Evolutionary conservation across 2,329 filamentous ascomycete genomes (phyloP).

Genomic region (Canariomyces notabilis): DNA sequence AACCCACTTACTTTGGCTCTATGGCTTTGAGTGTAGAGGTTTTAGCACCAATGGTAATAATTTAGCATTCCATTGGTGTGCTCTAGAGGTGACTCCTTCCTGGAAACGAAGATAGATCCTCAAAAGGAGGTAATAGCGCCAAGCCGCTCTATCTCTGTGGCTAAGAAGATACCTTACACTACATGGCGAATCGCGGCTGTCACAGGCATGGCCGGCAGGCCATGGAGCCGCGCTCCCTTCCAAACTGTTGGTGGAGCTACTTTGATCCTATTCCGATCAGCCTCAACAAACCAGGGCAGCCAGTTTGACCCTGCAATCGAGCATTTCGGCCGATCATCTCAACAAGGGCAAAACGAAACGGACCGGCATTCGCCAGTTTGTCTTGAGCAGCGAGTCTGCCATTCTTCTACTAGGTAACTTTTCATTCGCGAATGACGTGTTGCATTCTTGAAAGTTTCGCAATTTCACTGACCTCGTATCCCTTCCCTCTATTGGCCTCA

Average conservation of each 20-base stretch:
- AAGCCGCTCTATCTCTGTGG: no score
- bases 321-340: background rate
- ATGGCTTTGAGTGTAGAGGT: no score
- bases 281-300: conserved; percentile 12
- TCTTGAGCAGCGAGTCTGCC: background rate
- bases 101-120: no score
- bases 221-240: no score
- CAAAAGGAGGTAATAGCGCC: no score
- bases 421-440: conserved; percentile 6
- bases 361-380: background rate
- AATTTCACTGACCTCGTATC: conserved; percentile 4
- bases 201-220: no score
- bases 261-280: conserved; percentile 7
- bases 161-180: no score
- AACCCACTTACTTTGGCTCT: no score
- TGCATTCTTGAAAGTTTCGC: background rate
- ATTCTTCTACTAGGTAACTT: conserved; percentile 2
- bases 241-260: background rate
- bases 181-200: no score
- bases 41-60: no score
- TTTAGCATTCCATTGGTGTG: no score
- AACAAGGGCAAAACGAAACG: conserved; percentile 4
- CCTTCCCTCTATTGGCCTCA: background rate
- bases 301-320: background rate
- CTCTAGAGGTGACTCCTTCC: no score